These are phyloP conservation scores for Vitis riparia DNA, from an alignment of 164 flowering plant genomes.

Conservation along the genomic window DNA sequence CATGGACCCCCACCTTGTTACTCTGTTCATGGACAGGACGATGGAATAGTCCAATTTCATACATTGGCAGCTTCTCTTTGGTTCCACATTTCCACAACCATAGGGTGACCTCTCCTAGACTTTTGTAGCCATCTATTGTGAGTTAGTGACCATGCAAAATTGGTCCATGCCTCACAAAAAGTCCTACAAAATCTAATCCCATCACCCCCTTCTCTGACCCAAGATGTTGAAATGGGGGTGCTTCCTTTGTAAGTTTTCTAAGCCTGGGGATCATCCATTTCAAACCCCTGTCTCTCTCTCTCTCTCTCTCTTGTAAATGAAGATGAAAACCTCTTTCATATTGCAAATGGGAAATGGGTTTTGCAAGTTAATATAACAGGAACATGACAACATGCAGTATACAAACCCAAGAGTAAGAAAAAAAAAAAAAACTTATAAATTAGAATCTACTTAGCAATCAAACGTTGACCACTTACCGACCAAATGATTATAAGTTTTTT, in stretches of 20 bases:
- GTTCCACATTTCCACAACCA: constrained; percentile 19
- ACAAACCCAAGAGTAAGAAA: neutral
- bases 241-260: neutral
- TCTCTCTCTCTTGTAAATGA: constrained; percentile 11
- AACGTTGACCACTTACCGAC: constrained; percentile 16
- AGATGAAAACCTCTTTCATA: neutral
- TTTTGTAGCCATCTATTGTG: neutral
- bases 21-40: neutral
- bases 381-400: neutral
- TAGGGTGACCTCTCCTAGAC: neutral
- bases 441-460: neutral
- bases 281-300: neutral
- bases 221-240: neutral
- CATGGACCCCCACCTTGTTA: constrained; percentile 13
- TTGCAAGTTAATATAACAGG: neutral
- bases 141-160: constrained; percentile 1
- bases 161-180: neutral
- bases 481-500: constrained; percentile 8
- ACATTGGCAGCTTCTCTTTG: neutral
- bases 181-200: neutral
- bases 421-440: too few species aligned
- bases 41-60: neutral
- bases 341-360: constrained; percentile 9
- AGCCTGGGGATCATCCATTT: neutral
- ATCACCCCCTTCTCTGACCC: neutral